phyloP scores from a whole-genome alignment of 208 protist genomes.

The Lotmaria passim region DNA sequence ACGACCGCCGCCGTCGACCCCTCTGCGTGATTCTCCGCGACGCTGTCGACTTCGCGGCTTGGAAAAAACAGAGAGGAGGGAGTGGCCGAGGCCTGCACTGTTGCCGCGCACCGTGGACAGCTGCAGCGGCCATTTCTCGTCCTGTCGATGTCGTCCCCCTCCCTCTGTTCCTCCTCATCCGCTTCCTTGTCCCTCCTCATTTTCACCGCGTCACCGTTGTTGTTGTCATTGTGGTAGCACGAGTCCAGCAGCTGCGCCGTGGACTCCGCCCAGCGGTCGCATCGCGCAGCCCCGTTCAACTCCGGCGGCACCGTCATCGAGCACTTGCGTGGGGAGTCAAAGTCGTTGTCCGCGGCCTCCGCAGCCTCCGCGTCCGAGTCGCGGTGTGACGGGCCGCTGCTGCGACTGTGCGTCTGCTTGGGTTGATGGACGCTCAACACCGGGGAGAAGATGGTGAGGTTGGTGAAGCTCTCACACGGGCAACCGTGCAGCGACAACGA shows the following conservation, averaged over 20 bases:
- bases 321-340: not conserved
- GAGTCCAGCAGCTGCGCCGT: not conserved
- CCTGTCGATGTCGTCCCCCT: too few relatives aligned
- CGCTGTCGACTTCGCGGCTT: not conserved
- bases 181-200: too few relatives aligned
- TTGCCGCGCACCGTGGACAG: not conserved
- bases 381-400: too few relatives aligned
- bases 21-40: not conserved
- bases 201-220: not conserved
- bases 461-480: not conserved
- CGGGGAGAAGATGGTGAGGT: constrained; percentile 13
- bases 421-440: not conserved
- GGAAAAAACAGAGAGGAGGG: not conserved
- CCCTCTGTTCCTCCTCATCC: not conserved
- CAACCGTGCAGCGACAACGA: not conserved
- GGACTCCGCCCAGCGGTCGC: not conserved
- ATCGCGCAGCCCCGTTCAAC: not conserved
- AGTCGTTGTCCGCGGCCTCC: not conserved
- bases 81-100: not conserved
- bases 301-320: constrained; percentile 12
- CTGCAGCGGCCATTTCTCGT: not conserved
- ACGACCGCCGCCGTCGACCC: not conserved
- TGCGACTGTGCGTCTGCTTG: not conserved
- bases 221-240: not conserved
- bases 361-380: not conserved